Conservation (phyloP, 2,329 filamentous ascomycete species). For the Sporothrix mexicana region DNA sequence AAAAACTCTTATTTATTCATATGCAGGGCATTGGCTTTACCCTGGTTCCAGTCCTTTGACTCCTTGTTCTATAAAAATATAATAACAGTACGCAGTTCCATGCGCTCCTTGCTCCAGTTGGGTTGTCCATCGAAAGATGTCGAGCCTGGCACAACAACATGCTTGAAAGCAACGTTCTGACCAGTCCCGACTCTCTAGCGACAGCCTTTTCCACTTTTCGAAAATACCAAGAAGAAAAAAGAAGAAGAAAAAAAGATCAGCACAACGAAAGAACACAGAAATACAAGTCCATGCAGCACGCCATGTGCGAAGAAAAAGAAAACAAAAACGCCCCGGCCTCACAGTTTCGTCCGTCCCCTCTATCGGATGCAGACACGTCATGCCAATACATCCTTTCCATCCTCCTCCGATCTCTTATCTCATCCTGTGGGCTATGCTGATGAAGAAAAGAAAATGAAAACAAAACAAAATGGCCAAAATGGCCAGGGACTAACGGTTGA, state of each 20-base stretch:
- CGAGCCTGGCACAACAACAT: no score
- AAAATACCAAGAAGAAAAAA: not conserved
- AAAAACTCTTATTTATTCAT: not conserved
- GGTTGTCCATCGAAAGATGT: no score
- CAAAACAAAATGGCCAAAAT: not conserved
- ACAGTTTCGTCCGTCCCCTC: not conserved
- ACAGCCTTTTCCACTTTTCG: no score
- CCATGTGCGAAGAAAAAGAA: not conserved
- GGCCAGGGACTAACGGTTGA: no score
- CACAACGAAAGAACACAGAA: not conserved
- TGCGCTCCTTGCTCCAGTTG: not conserved
- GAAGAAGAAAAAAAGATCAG: not conserved
- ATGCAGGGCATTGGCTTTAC: not conserved
- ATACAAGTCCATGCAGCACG: not conserved
- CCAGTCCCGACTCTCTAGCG: no score
- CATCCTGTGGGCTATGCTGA: constrained; percentile 19
- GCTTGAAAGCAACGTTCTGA: no score
- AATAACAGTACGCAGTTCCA: not conserved
- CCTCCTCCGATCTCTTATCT: not conserved
- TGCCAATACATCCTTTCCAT: not conserved
- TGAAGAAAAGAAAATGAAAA: not conserved
- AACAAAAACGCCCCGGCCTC: constrained; percentile 1
- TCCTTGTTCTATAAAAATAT: not conserved
- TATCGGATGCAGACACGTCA: not conserved
- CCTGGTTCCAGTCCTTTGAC: not conserved